These are phyloP conservation scores for Nemania bipapillata DNA, from an alignment of 2,329 filamentous ascomycete genomes.

Conservation along the genomic window DNA sequence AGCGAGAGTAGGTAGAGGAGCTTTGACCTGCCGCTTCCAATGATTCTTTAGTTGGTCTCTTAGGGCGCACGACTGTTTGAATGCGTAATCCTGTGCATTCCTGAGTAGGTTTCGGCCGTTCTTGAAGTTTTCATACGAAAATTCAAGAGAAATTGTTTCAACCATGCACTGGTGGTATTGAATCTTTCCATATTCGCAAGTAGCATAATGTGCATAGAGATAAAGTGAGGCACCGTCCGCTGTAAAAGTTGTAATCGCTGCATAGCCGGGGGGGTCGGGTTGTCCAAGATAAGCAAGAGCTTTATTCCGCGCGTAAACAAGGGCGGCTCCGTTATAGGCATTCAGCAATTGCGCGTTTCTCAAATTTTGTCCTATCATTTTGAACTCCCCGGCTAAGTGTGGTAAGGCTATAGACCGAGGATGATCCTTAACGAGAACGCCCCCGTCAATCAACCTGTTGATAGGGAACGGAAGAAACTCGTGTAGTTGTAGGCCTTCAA, in stretches of 20 bases:
- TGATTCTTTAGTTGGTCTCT: not conserved
- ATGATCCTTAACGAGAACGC: not conserved
- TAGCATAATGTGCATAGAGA: not conserved
- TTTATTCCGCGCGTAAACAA: not conserved
- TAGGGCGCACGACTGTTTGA: not conserved
- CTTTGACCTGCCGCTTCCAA: no score
- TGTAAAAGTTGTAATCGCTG: not conserved
- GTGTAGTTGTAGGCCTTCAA: not conserved
- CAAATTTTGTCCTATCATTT: not conserved
- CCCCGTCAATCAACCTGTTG: not conserved
- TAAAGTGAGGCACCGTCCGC: not conserved
- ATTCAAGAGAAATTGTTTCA: no score
- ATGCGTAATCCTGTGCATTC: not conserved
- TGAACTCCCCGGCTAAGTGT: not conserved
- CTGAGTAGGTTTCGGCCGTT: not conserved
- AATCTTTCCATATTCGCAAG: not conserved
- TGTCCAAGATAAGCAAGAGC: not conserved
- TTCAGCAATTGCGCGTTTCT: not conserved
- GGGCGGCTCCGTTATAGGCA: not conserved
- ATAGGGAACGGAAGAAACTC: not conserved
- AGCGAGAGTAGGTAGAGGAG: no score
- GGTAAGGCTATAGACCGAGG: not conserved
- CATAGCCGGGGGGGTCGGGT: not conserved
- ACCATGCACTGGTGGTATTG: not conserved
- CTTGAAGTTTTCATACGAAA: not conserved